Conservation (phyloP, 768 basidiomycete genomes). For the Phaeotremella fagi region DNA sequence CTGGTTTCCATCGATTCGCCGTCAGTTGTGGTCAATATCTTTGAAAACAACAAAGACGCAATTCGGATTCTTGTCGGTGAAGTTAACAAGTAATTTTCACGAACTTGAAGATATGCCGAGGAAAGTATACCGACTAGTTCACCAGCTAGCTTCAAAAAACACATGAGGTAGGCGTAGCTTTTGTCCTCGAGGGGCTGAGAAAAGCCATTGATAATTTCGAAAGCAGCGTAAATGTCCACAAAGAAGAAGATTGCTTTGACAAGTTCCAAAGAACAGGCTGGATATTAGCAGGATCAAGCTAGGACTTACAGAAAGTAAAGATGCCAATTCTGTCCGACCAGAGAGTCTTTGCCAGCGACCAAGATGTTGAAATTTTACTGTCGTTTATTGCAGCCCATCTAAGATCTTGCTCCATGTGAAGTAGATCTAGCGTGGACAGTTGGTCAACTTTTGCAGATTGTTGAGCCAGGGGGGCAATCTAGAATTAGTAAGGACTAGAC, state of each 20-base stretch:
- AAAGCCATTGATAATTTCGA: slow-evolving; percentile 37
- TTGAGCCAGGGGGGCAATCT: slow-evolving; percentile 23
- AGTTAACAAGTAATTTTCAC: slow-evolving; percentile 36
- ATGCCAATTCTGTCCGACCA: slow-evolving; percentile 19
- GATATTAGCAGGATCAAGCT: neutral
- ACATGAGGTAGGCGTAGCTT: slow-evolving; percentile 39
- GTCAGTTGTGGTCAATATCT: slow-evolving; percentile 37
- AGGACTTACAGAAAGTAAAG: slow-evolving; percentile 24
- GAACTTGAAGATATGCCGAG: slow-evolving; percentile 11
- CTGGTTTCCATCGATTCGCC: slow-evolving; percentile 33
- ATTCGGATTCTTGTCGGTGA: slow-evolving; percentile 33
- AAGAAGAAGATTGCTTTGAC: slow-evolving; percentile 17
- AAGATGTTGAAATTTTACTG: slow-evolving; percentile 7
- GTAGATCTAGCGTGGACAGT: slow-evolving; percentile 23
- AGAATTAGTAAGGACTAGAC: neutral
- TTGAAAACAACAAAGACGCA: slow-evolving; percentile 37
- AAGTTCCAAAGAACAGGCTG: slow-evolving; percentile 22
- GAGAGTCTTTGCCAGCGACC: slow-evolving; percentile 20
- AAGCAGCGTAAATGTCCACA: slow-evolving; percentile 24
- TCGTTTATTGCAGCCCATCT: slow-evolving; percentile 18
- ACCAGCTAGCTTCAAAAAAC: slow-evolving; percentile 29
- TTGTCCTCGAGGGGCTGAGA: slow-evolving; percentile 22
- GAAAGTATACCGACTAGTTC: slow-evolving; percentile 26
- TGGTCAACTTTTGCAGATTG: slow-evolving; percentile 18
- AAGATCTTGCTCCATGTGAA: slow-evolving; percentile 28